Conservation (phyloP, 2,329 filamentous ascomycete species). For the Fusarium sp. region DNA sequence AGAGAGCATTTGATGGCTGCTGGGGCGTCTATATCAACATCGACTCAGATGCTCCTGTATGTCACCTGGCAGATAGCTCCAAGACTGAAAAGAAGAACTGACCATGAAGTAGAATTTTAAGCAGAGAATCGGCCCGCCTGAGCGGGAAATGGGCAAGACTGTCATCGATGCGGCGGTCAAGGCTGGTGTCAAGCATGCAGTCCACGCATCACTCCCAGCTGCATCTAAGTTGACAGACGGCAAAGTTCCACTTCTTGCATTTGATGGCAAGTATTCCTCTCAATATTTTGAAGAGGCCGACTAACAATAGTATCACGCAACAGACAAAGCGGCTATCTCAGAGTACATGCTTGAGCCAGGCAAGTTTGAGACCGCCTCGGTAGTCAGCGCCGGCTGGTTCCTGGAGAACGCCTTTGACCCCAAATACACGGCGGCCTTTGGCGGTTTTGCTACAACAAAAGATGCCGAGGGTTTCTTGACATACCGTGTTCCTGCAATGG, state of each 20-base stretch:
- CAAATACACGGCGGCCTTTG: background rate
- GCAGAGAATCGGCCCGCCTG: background rate
- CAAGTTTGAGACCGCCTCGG: background rate
- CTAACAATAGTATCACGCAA: background rate
- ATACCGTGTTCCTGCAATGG: slow-evolving; percentile 7
- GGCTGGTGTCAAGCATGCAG: background rate
- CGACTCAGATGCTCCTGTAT: slow-evolving; percentile 3
- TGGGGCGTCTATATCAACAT: slow-evolving; percentile 6
- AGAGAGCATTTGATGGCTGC: background rate
- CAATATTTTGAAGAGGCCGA: background rate
- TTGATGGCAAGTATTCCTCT: background rate
- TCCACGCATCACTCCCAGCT: background rate
- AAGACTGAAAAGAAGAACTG: background rate
- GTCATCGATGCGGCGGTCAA: background rate
- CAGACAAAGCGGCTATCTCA: background rate
- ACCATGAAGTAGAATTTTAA: background rate
- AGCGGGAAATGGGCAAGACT: background rate
- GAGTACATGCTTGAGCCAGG: background rate
- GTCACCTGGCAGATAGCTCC: too few relatives aligned
- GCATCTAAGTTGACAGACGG: background rate
- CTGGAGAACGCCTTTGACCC: slow-evolving; percentile 2
- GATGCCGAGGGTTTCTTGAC: slow-evolving; percentile 4
- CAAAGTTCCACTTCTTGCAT: background rate
- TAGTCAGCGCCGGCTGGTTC: background rate
- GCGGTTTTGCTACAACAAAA: background rate